Base-by-base conservation (phyloP, 179 eudicot genomes). In the Spergularia azorica region DNA sequence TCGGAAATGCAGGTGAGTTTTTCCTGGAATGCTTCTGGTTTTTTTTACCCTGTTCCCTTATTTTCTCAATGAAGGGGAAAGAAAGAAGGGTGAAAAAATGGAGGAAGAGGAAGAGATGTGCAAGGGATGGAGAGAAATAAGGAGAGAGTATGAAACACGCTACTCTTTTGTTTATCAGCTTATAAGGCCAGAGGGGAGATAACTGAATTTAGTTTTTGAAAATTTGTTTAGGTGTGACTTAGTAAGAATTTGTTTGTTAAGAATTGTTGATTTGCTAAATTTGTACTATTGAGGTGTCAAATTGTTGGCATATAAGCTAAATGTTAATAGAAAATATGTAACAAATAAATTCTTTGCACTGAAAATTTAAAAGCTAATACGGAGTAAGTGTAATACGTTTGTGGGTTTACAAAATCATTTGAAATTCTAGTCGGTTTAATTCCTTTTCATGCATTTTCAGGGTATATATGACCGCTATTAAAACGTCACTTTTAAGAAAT, bases 1-100 rank as follows among this genome's bases (percentile, higher is more conserved):
- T 86, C 85, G 86, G 88, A 78, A 81, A 77, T 81, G 90, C 83
- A 70, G 75, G 76, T 73, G 58, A 58, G 70, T 76, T 80, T 67
- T 70, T 86, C 83, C 39, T 36, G 78, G 79, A 52, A 67, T 66
- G n/a, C 77, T 74, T 67, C 43, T 73, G 65, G 17, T 69, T 68
- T 54, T 80, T 80, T 64, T 76, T 70, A 63, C 14, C 16, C 5
- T 2, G 8, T 46, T 68, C 80, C 84, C 77, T 61, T 61, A 77
- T 67, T 81, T 81, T 81, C 84, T 77, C 72, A 60, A 67, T 68
- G 70, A 66, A 48, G 59, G 60, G 67, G 63, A 57, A 18, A 41
- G 50, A 46, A 46, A 46, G 50, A 46, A 46, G 50, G 50, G 50
- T 6, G 50, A 46, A 46, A 46, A 70, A 65, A 79, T 77, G 74